Percentiles rank a stretch among this genome's conserved stretches.
phyloP scores from a whole-genome alignment of 495 filamentous ascomycete genomes.

The Aspergillus carlsbadensis region DNA sequence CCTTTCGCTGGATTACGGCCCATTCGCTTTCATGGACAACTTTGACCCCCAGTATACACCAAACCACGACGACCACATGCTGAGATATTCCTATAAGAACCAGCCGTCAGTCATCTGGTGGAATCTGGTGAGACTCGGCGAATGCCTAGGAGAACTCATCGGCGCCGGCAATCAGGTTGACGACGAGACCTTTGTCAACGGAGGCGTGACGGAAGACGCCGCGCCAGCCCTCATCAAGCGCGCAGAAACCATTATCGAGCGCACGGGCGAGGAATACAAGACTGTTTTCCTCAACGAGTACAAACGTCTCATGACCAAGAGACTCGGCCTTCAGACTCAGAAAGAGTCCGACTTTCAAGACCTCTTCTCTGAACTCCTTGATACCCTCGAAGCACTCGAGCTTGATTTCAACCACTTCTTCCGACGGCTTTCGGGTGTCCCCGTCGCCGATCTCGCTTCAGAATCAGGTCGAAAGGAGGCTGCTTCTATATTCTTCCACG shows the following conservation, averaged over 20 bases:
- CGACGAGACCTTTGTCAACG: constrained; percentile 61
- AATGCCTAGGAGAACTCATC: constrained; percentile 85
- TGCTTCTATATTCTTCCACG: constrained; percentile 69
- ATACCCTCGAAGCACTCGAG: constrained; percentile 73
- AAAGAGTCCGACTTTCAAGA: constrained; percentile 72
- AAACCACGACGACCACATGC: constrained; percentile 88
- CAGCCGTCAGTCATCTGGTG: constrained; percentile 98
- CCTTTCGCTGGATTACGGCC: constrained; percentile 88
- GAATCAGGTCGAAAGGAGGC: constrained; percentile 55
- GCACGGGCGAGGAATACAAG: constrained; percentile 81
- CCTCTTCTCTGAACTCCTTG: constrained; percentile 76
- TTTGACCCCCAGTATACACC: constrained; percentile 95
- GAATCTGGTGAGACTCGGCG: constrained; percentile 92
- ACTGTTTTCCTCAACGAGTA: constrained; percentile 83
- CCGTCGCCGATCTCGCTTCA: constrained; percentile 56
- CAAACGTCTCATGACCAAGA: constrained; percentile 71
- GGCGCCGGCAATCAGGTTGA: constrained; percentile 71
- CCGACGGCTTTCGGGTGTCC: constrained; percentile 64
- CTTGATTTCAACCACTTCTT: constrained; percentile 95
- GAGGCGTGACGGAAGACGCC: constrained; percentile 67
- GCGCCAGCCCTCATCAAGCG: constrained; percentile 69
- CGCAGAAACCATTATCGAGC: constrained; percentile 77
- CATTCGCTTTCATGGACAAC: constrained; percentile 94
- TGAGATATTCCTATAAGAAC: constrained; percentile 89
- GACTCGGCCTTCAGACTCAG: constrained; percentile 68